Percentiles rank a stretch among this genome's conserved stretches.
Conservation (phyloP, 176 grass and related monocot species). For the Paspalum notatum region DNA sequence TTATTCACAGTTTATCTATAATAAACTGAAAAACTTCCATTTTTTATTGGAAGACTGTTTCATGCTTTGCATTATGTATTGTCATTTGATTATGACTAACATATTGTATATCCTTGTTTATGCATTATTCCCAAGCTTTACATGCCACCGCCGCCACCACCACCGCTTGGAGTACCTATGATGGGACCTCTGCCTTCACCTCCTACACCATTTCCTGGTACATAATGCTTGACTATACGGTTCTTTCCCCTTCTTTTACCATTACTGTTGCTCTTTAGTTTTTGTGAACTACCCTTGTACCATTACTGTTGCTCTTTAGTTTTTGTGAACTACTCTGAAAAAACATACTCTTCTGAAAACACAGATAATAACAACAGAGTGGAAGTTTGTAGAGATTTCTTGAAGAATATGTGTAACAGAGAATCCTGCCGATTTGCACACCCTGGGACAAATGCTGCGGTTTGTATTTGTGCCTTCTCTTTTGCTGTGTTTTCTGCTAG, state of each 20-base stretch:
- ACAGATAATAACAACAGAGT: conserved; percentile 42
- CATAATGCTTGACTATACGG: conserved; percentile 7
- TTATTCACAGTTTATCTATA: conserved; percentile 12
- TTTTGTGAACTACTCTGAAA: conserved; percentile 5
- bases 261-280: conserved; percentile 6
- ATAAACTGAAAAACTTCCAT: not conserved
- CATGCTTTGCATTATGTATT: conserved; percentile 14
- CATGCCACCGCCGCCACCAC: conserved; percentile 47
- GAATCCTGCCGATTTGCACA: conserved; percentile 68
- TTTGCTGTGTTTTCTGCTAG: conserved; percentile 1
- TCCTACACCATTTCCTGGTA: conserved; percentile 52
- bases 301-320: conserved; percentile 5
- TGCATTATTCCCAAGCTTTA: conserved; percentile 50
- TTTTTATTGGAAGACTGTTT: conserved; percentile 7
- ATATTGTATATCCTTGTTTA: conserved; percentile 19
- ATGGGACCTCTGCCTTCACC: conserved; percentile 45
- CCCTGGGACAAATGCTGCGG: conserved; percentile 49
- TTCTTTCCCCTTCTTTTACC: not conserved
- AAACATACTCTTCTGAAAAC: conserved; percentile 7
- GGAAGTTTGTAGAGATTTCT: conserved; percentile 68
- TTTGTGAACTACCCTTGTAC: not conserved
- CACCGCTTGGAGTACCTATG: conserved; percentile 51
- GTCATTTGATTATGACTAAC: conserved; percentile 4
- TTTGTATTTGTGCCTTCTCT: conserved; percentile 22
- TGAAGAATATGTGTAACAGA: conserved; percentile 73